These are phyloP conservation scores for Cladosporium sphaerospermum DNA, from an alignment of 2,329 filamentous ascomycete species.

Conservation along the genomic window DNA sequence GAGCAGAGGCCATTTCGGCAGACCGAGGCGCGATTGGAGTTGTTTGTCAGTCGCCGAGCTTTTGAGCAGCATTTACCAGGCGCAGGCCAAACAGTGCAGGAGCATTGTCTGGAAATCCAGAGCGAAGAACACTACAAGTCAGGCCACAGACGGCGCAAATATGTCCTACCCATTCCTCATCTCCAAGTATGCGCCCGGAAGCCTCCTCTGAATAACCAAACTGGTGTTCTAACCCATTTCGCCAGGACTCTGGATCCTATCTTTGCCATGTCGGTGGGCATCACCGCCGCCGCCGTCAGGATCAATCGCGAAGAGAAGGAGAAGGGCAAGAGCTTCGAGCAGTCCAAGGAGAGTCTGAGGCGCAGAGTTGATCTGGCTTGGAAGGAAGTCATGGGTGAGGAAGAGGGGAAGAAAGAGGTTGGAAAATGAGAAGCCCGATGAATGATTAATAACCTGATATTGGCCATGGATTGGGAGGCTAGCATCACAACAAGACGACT, in stretches of 20 bases:
- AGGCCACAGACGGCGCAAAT: neutral
- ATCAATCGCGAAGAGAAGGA: constrained; percentile 44
- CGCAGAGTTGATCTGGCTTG: constrained; percentile 1
- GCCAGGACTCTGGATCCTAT: constrained; percentile 42
- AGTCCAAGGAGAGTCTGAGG: constrained; percentile 32
- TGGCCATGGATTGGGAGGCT: no score
- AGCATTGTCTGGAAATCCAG: no score
- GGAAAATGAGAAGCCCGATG: neutral
- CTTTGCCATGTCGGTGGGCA: constrained; percentile 44
- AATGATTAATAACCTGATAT: no score
- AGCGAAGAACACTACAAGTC: neutral
- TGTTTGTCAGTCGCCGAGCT: no score
- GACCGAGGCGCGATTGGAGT: neutral
- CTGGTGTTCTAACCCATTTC: neutral
- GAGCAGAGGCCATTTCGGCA: neutral
- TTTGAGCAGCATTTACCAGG: no score
- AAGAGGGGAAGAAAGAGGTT: neutral
- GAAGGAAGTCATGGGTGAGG: neutral
- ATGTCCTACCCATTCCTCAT: constrained; percentile 35
- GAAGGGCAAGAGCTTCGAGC: constrained; percentile 34
- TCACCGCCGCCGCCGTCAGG: constrained; percentile 36
- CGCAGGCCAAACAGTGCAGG: no score
- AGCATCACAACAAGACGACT: no score
- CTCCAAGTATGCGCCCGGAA: constrained; percentile 33
- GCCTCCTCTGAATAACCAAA: neutral